These are phyloP conservation scores for Arabidopsis suecica DNA, from an alignment of 345 rosid genomes.

Conservation along the genomic window DNA sequence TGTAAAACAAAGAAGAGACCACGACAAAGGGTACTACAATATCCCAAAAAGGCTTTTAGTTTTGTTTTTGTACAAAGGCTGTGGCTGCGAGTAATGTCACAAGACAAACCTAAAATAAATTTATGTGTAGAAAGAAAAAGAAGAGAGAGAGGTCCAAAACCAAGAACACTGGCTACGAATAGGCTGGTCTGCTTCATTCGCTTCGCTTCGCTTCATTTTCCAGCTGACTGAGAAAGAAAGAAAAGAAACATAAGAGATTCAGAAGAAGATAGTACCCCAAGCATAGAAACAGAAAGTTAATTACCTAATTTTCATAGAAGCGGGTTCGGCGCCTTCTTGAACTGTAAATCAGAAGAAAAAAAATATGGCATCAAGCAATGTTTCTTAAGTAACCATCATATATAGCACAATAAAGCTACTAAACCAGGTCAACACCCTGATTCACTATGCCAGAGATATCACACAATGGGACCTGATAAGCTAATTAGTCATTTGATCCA, in stretches of 20 bases:
- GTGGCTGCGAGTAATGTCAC: constrained; percentile 39
- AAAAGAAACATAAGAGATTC: not conserved
- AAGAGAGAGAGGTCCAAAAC: constrained; percentile 29
- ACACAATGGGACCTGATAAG: not conserved
- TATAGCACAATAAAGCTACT: constrained; percentile 27
- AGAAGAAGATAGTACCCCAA: not conserved
- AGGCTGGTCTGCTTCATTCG: constrained; percentile 28
- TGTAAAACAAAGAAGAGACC: constrained; percentile 7
- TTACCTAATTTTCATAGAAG: constrained; percentile 72
- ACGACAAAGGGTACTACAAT: constrained; percentile 9
- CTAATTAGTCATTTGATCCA: constrained; percentile 10
- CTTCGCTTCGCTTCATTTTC: constrained; percentile 16
- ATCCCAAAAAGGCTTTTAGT: constrained; percentile 30
- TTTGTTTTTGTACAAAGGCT: constrained; percentile 45
- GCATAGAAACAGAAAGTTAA: not conserved
- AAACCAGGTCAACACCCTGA: constrained; percentile 5
- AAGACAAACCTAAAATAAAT: constrained; percentile 39
- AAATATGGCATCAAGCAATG: constrained; percentile 20
- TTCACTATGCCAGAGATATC: not conserved
- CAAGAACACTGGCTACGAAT: constrained; percentile 38
- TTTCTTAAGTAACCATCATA: not conserved
- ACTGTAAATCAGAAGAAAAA: constrained; percentile 49
- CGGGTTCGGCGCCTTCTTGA: constrained; percentile 79
- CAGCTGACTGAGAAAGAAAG: constrained; percentile 10
- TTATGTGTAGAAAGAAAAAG: constrained; percentile 11